phyloP scores from a whole-genome alignment of 176 grass and related monocot species.

The Metroxylon sagu region DNA sequence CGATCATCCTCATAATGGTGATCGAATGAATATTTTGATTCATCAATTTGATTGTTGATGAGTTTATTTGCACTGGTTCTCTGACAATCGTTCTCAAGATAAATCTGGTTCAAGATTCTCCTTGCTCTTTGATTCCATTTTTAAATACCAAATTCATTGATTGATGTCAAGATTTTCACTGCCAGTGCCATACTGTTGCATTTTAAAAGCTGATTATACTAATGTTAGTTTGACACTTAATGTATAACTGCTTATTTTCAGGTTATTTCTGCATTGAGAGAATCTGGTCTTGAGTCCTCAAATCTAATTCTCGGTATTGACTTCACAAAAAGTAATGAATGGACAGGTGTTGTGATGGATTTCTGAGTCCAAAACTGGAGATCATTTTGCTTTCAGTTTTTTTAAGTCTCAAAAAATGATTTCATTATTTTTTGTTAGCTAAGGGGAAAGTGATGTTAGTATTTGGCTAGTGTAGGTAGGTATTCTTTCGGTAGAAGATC shows the following conservation, averaged over 20 bases:
- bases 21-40: background rate
- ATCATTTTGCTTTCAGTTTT: constrained; percentile 7
- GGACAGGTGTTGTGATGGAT: constrained; percentile 62
- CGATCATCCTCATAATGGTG: too few species aligned
- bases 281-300: constrained; percentile 90
- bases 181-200: background rate
- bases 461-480: constrained; percentile 29
- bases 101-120: background rate
- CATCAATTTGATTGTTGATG: background rate
- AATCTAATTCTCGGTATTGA: constrained; percentile 91
- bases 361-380: background rate
- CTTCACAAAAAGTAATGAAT: constrained; percentile 98
- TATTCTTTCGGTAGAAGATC: constrained; percentile 71
- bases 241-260: constrained; percentile 17
- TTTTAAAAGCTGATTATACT: constrained; percentile 5
- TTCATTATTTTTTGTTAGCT: background rate
- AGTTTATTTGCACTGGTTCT: background rate
- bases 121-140: too few species aligned
- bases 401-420: background rate
- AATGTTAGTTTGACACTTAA: background rate
- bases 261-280: constrained; percentile 74
- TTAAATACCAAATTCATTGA: too few species aligned
- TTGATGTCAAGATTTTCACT: background rate
- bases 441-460: constrained; percentile 7
- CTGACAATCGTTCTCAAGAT: background rate